These are phyloP conservation scores for Cicer arietinum DNA, from an alignment of 306 rosid species.

Conservation along the genomic window DNA sequence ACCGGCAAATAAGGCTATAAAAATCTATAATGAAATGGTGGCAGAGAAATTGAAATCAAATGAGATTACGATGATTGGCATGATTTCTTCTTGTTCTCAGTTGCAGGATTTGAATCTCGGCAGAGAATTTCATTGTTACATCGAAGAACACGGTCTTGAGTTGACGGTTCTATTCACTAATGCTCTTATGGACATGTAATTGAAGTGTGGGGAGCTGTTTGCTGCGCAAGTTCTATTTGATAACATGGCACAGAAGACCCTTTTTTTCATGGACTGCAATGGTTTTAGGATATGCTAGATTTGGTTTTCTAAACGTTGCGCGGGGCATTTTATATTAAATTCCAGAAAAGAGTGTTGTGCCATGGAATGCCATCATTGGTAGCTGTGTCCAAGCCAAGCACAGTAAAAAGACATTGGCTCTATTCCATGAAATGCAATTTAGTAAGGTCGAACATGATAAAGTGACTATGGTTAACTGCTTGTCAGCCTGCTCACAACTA, in stretches of 20 bases:
- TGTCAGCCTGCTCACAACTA: slow-evolving; percentile 84
- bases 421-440: slow-evolving; percentile 85
- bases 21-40: slow-evolving; percentile 62
- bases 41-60: slow-evolving; percentile 64
- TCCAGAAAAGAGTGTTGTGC: slow-evolving; percentile 75
- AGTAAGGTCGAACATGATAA: slow-evolving; percentile 64
- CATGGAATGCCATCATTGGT: slow-evolving; percentile 87
- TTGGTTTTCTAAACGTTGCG: slow-evolving; percentile 65
- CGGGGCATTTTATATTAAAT: slow-evolving; percentile 55
- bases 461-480: slow-evolving; percentile 68
- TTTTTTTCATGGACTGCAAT: slow-evolving; percentile 79
- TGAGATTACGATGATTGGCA: slow-evolving; percentile 82
- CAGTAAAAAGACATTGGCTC: slow-evolving; percentile 71
- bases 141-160: slow-evolving; percentile 52
- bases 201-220: slow-evolving; percentile 69
- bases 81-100: slow-evolving; percentile 76
- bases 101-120: slow-evolving; percentile 67
- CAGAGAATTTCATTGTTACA: slow-evolving; percentile 56
- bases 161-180: slow-evolving; percentile 67
- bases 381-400: slow-evolving; percentile 77
- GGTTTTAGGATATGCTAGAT: slow-evolving; percentile 80
- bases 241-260: slow-evolving; percentile 62
- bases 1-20: slow-evolving; percentile 58
- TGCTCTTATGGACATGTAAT: slow-evolving; percentile 82
- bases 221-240: slow-evolving; percentile 60